Evolutionary conservation across 192 early-diverging fungal genomes (phyloP), one percentile per base, ranked within the genome.

Genomic region (Chytriomyces hyalinus): DNA sequence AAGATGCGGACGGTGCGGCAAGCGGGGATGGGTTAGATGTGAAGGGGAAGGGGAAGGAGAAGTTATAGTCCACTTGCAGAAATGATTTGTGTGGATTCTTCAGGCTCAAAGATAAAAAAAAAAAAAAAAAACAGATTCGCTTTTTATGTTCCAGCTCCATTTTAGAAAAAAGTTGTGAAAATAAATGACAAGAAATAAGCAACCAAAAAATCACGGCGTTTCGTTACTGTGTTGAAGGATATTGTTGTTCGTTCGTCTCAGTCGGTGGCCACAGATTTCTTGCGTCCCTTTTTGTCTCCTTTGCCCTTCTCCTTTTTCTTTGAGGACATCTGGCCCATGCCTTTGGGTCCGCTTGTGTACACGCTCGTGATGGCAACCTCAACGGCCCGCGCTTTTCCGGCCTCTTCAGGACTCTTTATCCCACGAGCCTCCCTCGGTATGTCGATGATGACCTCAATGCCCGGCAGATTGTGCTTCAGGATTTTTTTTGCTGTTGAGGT

Each of bases 321-420:
- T 17, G 6, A 5, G 6, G 49, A 11, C 22, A 24, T 75, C 44
- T 75, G 20, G 5, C 73, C 73, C 74, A 77, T 78, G 47, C 75
- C 80, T 46, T 63, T 76, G 6, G 83, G 83, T 13, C 78, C 81
- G 57, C 78, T 80, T 3, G 62, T 70, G 49, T 83, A 84, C 11
- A 80, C 66, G 8, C 80, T 57, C 17, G 77, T 67, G 43, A 84
- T 65, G 50, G 49, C 68, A 22, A 81, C 36, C 60, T 85, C 84
- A 22, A 49, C 28, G 6, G 84, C 82, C 61, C 78, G 26, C 24
- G 73, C 77, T 62, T 76, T 75, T 6, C 59, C 64, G 28, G 66
- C 43, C 45, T 73, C 67, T 47, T 66, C 61, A 17, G 80, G 76
- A 49, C 61, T 68, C 26, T 61, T 67, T 4, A 80, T 26, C 1